Evolutionary conservation across 495 filamentous ascomycete genomes (phyloP), one percentile per base, ranked within the genome.

Genomic region (Chaetomium cochliodes): DNA sequence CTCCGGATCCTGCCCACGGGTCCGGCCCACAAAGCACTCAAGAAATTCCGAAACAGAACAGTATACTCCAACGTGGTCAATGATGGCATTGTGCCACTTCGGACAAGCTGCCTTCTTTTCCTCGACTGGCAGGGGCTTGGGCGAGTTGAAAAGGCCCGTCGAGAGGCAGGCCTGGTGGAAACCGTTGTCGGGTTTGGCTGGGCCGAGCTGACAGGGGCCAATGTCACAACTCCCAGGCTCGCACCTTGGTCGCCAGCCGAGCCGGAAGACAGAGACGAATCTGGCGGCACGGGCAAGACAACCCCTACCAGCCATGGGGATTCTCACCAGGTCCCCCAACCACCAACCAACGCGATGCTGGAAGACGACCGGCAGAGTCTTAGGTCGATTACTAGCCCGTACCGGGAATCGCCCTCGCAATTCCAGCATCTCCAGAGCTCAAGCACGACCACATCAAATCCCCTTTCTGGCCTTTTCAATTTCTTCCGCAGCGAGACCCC

Each of bases 1-100:
- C 77, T 98, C 22, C 86, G 94, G 25, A 96, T 98, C 65, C 76
- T 98, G 18, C 94, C 94, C 0, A 93, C 92, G 26, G 94, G 94
- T 22, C 94, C 96, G 30, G 94, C 94, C 7, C 93, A 98, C 76
- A 84, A 86, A 46, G 92, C 90, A 0, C 78, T 98, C 58, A 85
- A 87, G 69, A 91, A 88, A 74, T 98, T 98, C 70, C 83, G 91
- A 52, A 96, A 94, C 71, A 82, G 96, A 20, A 98, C 94, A 0
- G 82, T 97, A 1, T 98, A 98, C 73, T 96, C 93, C 2, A 98
- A 98, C 70, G 92, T 98, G 30, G 96, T 98, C 50, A 98, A 98
- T 76, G 94, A 98, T 77, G 94, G 94, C 3, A 97, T 98, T 72
- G 94, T 98, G 8, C 94, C 94, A 2, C 74, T 98, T 44, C 85